These are phyloP conservation scores for Hymenotorrendiella dingleyae DNA, from an alignment of 2,329 filamentous ascomycete species.

Conservation along the genomic window DNA sequence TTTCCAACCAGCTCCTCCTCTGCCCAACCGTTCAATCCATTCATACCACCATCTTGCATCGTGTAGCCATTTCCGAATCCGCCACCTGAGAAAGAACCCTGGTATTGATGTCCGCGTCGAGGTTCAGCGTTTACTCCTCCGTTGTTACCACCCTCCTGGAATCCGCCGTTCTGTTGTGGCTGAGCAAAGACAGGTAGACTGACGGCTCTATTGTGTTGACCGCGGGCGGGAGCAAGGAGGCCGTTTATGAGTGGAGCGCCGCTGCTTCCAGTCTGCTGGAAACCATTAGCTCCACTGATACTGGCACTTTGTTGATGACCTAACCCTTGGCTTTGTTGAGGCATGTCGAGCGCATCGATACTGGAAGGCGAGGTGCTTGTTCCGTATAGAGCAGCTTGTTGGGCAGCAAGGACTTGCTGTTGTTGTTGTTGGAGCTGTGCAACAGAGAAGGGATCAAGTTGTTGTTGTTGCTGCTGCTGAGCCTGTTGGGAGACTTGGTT, in stretches of 20 bases:
- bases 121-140: slow-evolving; percentile 34
- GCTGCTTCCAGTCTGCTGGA: slow-evolving; percentile 40
- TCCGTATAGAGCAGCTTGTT: slow-evolving; percentile 77
- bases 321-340: slow-evolving; percentile 54
- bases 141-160: slow-evolving; percentile 30
- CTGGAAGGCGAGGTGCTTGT: slow-evolving; percentile 57
- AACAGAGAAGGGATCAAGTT: slow-evolving; percentile 38
- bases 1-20: slow-evolving; percentile 43
- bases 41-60: slow-evolving; percentile 52
- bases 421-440: slow-evolving; percentile 53
- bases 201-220: slow-evolving; percentile 64
- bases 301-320: slow-evolving; percentile 61
- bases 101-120: slow-evolving; percentile 60
- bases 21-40: slow-evolving; percentile 59
- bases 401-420: slow-evolving; percentile 63
- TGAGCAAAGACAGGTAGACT: slow-evolving; percentile 72
- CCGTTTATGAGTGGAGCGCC: slow-evolving; percentile 68
- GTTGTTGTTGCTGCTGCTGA: slow-evolving; percentile 58
- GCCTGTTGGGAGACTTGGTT: slow-evolving; percentile 72
- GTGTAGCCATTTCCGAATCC: slow-evolving; percentile 42
- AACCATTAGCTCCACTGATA: slow-evolving; percentile 54
- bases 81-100: slow-evolving; percentile 46
- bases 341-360: slow-evolving; percentile 52
- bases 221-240: slow-evolving; percentile 66
- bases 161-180: slow-evolving; percentile 38